These are phyloP conservation scores for Escovopsis sp. DNA, from an alignment of 2,329 filamentous ascomycete genomes.

Conservation along the genomic window DNA sequence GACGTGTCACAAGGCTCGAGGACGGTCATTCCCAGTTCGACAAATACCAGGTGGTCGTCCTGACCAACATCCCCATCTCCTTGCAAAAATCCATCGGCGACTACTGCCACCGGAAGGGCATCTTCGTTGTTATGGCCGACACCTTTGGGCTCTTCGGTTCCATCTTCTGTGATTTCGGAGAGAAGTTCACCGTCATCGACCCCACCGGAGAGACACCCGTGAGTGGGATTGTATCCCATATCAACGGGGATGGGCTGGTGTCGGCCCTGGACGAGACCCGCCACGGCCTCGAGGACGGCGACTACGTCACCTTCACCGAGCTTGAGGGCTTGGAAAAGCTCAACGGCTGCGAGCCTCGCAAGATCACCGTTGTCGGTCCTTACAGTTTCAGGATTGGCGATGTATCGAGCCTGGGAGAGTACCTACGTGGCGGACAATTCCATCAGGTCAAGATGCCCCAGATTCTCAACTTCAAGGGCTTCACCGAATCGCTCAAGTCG, in stretches of 20 bases:
- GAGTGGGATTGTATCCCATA: slow-evolving; percentile 76
- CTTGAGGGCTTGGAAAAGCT: slow-evolving; percentile 81
- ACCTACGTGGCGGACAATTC: slow-evolving; percentile 77
- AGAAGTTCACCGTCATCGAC: slow-evolving; percentile 83
- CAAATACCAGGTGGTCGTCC: slow-evolving; percentile 81
- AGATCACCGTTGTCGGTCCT: slow-evolving; percentile 85
- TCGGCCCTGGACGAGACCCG: slow-evolving; percentile 88
- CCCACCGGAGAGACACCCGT: slow-evolving; percentile 78
- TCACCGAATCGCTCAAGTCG: slow-evolving; percentile 63
- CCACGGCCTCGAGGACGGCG: slow-evolving; percentile 89
- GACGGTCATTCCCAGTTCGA: slow-evolving; percentile 69
- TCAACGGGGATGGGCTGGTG: slow-evolving; percentile 79
- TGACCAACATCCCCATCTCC: slow-evolving; percentile 69
- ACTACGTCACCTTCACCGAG: slow-evolving; percentile 90
- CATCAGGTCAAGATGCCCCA: slow-evolving; percentile 98
- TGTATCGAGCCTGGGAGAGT: slow-evolving; percentile 72
- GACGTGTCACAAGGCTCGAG: slow-evolving; percentile 40
- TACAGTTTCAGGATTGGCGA: slow-evolving; percentile 97
- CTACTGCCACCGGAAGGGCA: slow-evolving; percentile 86
- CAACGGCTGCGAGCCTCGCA: slow-evolving; percentile 70
- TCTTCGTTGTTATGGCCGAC: slow-evolving; percentile 76
- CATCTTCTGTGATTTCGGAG: slow-evolving; percentile 94
- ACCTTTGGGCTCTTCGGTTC: slow-evolving; percentile 89
- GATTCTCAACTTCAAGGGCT: slow-evolving; percentile 72
- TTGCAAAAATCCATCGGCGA: slow-evolving; percentile 75